Base-by-base conservation (phyloP, 2,329 filamentous ascomycete genomes). In the Thielaviopsis euricoi region DNA sequence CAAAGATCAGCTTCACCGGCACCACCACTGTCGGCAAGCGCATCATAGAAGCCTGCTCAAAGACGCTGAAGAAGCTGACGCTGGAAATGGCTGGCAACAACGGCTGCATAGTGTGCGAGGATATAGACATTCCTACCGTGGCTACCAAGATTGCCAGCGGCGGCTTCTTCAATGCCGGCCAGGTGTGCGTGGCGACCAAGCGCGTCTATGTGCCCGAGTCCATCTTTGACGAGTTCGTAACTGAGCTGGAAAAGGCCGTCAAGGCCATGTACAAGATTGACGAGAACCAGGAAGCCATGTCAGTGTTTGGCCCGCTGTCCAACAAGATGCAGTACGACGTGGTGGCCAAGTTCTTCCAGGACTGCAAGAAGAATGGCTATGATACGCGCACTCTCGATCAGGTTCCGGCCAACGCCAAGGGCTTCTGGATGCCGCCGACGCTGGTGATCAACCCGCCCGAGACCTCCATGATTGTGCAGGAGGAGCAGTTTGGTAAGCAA, bases 251-350 rank as follows among this genome's bases (percentile, higher is more conserved):
- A 19, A 57, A 65, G 1, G 60, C 62, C 2, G 63, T 66, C 15
- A 49, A 57, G 25, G 23, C 19, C 13, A 7, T 17, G 9, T 54
- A 29, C 19, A 19, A 51, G 56, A 29, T 56, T 13, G 69, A 74
- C 5, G 69, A 71, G 48, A 72, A 75, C 40, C 73, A 75, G 40
- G 72, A 74, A 56, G 61, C 19, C 3, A 26, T 43, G 25, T 54
- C 54, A 6, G 25, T 78, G 46, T 74, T 81, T 58, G 78, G 80
- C 0, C 83, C 83, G 0, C 68, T 86, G 2, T 80, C 82, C 61
- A 86, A 86, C 67, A 68, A 74, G 62, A 77, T 81, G 75, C 83
- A 86, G 67, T 86, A 75, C 64, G 77, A 83, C 13, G 75, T 82
- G 9, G 65, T 68, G 48, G 66, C 64, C 59, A 63, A 61, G 0